Percentiles rank a stretch among this genome's conserved stretches.
phyloP scores from a whole-genome alignment of 495 filamentous ascomycete genomes.

The Penicillium maclennaniae region DNA sequence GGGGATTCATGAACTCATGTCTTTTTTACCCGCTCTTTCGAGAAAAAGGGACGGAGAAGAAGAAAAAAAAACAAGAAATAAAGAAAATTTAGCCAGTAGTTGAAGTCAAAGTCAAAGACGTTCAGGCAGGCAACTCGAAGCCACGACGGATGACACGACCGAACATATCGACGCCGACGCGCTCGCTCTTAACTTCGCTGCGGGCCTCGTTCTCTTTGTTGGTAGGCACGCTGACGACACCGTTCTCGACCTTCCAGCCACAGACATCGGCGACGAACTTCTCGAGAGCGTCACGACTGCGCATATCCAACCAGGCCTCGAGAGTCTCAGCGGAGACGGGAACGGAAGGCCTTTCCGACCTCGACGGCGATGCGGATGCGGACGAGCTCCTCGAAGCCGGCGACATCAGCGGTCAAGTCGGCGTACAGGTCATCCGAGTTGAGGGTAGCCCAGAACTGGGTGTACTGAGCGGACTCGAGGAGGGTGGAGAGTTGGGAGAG shows the following conservation, averaged over 20 bases:
- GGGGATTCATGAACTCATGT: slow-evolving; percentile 34
- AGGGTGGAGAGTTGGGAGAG: slow-evolving; percentile 77
- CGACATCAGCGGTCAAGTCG: slow-evolving; percentile 88
- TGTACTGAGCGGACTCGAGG: slow-evolving; percentile 82
- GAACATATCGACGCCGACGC: slow-evolving; percentile 71
- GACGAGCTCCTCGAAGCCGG: slow-evolving; percentile 95
- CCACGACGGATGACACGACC: slow-evolving; percentile 83
- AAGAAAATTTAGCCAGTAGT: background rate
- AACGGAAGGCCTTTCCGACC: slow-evolving; percentile 81
- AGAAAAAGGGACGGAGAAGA: slow-evolving; percentile 17
- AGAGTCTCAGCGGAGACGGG: slow-evolving; percentile 73
- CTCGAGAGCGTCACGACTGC: slow-evolving; percentile 63
- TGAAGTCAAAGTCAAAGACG: background rate
- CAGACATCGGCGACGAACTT: slow-evolving; percentile 81
- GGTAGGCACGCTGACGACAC: slow-evolving; percentile 69
- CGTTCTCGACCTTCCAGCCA: slow-evolving; percentile 75
- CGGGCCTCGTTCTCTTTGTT: slow-evolving; percentile 99
- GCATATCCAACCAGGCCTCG: slow-evolving; percentile 83
- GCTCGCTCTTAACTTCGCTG: slow-evolving; percentile 92
- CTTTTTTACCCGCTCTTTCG: slow-evolving; percentile 13
- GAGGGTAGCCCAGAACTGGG: slow-evolving; percentile 86
- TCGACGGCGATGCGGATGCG: slow-evolving; percentile 86
- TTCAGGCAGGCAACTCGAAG: slow-evolving; percentile 83
- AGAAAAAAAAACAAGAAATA: slow-evolving; percentile 14
- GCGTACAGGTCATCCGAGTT: slow-evolving; percentile 95